Base-by-base conservation (phyloP, 768 basidiomycete genomes). In the Boletus sensibilis region DNA sequence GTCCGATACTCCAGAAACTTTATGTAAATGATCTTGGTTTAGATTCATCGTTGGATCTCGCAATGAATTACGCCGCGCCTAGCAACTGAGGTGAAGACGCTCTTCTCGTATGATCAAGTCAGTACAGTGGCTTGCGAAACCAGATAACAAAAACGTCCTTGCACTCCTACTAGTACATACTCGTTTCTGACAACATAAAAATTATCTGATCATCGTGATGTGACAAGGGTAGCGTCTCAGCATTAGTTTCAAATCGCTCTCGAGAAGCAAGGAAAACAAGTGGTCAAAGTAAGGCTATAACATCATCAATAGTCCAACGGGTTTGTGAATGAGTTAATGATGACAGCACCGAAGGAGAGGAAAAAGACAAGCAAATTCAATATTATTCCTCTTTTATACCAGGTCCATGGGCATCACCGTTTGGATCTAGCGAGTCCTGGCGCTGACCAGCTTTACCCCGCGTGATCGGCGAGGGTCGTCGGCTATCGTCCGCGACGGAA, bases 361-460 rank as follows among this genome's bases (percentile, higher is more conserved):
- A 43, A 52, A 39, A 37, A 41, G 4, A 46, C 5, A 41, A 4
- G n/a, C 3, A 47, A 38, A 33, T 12, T 38, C 21, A 34, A 38
- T 16, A 10, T 61, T 20, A 71, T 56, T 70, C 71, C 42, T 72
- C 69, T 62, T 72, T 72, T 35, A 60, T 59, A 18, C 67, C 57
- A 4, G 59, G 45, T 37, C 63, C 66, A 34, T 41, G 67, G 4
- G 48, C 25, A 43, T 59, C 64, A 25, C 57, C 51, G 21, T 47
- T 64, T 40, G 43, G 34, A 35, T 61, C 62, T 11, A 71, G 39
- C 11, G 53, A 20, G 37, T 65, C 63, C 11, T 51, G 68, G 5
- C n/a, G 23, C 64, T n/a, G n/a, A n/a, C n/a, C 53, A 14, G 44
- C 45, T 23, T 62, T 67, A 23, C 37, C 45, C 40, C 61, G 62